These are phyloP conservation scores for Chytriomyces hyalinus DNA, from an alignment of 192 early-diverging fungal species.

Conservation along the genomic window DNA sequence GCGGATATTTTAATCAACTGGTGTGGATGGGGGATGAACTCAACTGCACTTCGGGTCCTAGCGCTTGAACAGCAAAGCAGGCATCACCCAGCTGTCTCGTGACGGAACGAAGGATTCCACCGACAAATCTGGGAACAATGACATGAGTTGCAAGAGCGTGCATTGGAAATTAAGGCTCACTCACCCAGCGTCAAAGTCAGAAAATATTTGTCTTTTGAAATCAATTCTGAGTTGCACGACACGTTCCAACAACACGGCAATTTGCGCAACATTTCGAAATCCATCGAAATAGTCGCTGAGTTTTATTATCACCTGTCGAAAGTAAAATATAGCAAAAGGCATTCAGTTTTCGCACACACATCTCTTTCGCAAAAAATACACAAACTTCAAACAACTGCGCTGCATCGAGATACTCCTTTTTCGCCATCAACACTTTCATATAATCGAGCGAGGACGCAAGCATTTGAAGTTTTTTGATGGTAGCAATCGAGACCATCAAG, in stretches of 20 bases:
- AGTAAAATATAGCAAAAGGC: neutral
- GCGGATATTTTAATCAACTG: neutral
- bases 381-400: slow-evolving; percentile 78
- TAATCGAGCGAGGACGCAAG: slow-evolving; percentile 58
- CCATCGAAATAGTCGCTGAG: slow-evolving; percentile 76
- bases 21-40: neutral
- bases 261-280: slow-evolving; percentile 76
- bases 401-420: slow-evolving; percentile 78
- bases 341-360: no score
- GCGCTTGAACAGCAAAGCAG: slow-evolving; percentile 75
- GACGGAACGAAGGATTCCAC: slow-evolving; percentile 46
- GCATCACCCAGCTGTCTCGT: slow-evolving; percentile 68
- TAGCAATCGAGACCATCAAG: slow-evolving; percentile 78
- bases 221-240: slow-evolving; percentile 69
- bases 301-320: slow-evolving; percentile 70
- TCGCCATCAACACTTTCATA: slow-evolving; percentile 32
- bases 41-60: slow-evolving; percentile 68
- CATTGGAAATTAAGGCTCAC: slow-evolving; percentile 11
- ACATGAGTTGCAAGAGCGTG: neutral
- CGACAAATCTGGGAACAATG: slow-evolving; percentile 42
- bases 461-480: slow-evolving; percentile 87
- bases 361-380: neutral
- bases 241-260: slow-evolving; percentile 69
- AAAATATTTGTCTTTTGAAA: slow-evolving; percentile 66
- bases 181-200: slow-evolving; percentile 76